Base-by-base conservation (phyloP, 208 protist genomes). In the Crithidia sp. region DNA sequence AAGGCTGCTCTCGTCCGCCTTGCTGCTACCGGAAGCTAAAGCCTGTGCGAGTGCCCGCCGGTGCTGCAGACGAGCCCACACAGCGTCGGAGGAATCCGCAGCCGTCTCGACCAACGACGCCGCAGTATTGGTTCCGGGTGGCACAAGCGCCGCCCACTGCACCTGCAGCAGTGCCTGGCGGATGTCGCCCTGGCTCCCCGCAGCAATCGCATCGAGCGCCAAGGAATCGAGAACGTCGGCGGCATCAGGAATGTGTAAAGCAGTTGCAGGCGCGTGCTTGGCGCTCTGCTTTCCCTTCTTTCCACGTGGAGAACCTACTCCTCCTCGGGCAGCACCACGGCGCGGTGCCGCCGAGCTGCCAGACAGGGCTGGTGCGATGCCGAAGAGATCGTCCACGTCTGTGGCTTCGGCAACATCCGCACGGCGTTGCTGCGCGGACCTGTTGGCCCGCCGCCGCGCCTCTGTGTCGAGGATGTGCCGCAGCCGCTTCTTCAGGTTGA, bases 111-210 rank as follows among this genome's bases (percentile, higher is more conserved):
- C 28, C 28, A 28, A 28, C 28, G 28, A 28, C 28, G 28, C 28
- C 28, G 28, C 28, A 28, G 28, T 28, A 28, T 1, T 28, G 14
- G 12, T 7, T 7, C 60, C 36, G n/a, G 63, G 16, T 14, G 76
- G 77, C 16, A 73, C 13, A 2, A 93, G 67, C n/a, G 78, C 40
- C 16, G 43, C 53, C 86, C 85, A 96, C 63, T 95, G 84, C 14
- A 87, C 37, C 74, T 96, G 92, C 8, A 94, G 72, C 6, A 96
- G 77, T 4, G 88, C 88, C 66, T 96, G 92, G 9, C 92, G 86
- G 36, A 96, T 87, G 71, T 96, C 92, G 9, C 92, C 92, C 63
- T 94, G 83, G 44, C 82, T 85, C 14, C 81, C 61, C 36, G 80
- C 81, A 19, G 71, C 78, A 41, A 96, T 76, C 39, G 76, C 47